phyloP scores from a whole-genome alignment of 805 yeast genomes.

The Candida sakaeoensis region DNA sequence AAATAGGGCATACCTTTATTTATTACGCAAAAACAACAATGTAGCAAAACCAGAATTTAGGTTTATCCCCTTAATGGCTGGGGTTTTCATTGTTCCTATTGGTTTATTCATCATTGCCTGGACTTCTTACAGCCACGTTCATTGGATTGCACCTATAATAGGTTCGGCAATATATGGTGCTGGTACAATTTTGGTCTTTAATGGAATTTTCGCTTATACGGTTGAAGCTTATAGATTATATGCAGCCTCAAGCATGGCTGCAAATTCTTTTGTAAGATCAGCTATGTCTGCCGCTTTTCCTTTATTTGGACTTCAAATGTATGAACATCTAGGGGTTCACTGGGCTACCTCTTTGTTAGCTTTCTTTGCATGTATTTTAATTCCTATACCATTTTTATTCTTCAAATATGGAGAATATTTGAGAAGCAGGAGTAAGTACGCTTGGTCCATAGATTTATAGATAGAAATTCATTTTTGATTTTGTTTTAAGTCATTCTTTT shows the following conservation, averaged over 20 bases:
- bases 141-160: conserved; percentile 60
- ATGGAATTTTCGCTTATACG: conserved; percentile 51
- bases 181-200: conserved; percentile 52
- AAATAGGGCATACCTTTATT: conserved; percentile 23
- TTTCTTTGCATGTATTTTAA: conserved; percentile 44
- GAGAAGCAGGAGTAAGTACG: conserved; percentile 22
- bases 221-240: conserved; percentile 53
- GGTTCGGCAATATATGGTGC: conserved; percentile 34
- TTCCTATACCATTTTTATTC: conserved; percentile 55
- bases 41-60: conserved; percentile 70
- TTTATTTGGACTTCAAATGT: conserved; percentile 49
- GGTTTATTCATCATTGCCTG: conserved; percentile 82
- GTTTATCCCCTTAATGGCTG: conserved; percentile 63
- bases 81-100: conserved; percentile 64
- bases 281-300: conserved; percentile 56
- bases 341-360: conserved; percentile 58
- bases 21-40: conserved; percentile 37
- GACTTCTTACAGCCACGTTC: conserved; percentile 65
- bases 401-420: conserved; percentile 43
- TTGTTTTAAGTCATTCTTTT: no score
- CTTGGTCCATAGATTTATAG: conserved; percentile 18
- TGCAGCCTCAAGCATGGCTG: conserved; percentile 62
- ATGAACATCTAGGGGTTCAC: conserved; percentile 40
- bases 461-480: not conserved
- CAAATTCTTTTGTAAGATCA: conserved; percentile 53